A percentile compares a stretch with the other conserved stretches of the same genome.
Evolutionary conservation across 345 rosid genomes (phyloP).

Genomic region (Anastatica hierochuntica): DNA sequence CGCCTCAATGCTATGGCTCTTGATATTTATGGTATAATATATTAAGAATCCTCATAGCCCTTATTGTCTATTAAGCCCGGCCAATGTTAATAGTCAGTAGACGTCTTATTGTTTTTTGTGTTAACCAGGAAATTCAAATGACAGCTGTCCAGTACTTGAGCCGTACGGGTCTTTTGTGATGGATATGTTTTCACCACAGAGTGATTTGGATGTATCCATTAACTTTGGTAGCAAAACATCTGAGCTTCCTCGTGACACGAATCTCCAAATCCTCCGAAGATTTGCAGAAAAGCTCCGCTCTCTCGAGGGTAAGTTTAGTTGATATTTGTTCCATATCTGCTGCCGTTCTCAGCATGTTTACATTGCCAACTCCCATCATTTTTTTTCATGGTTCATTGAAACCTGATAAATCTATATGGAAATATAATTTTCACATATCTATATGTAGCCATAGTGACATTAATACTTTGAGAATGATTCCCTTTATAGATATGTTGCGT

Average conservation of each 20-base stretch:
- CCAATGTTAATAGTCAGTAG: too few species aligned
- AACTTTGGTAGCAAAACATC: conserved; percentile 23
- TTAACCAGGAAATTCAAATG: conserved; percentile 27
- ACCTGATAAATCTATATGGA: too few species aligned
- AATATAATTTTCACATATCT: neutral
- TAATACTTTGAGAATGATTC: too few species aligned
- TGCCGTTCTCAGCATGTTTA: too few species aligned
- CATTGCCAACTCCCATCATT: too few species aligned
- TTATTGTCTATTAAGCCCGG: too few species aligned
- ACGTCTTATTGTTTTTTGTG: neutral
- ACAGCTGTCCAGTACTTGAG: conserved; percentile 30
- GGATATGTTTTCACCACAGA: conserved; percentile 33
- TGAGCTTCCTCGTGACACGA: conserved; percentile 27
- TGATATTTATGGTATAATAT: conserved; percentile 45
- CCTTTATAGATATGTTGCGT: neutral
- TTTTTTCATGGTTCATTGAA: too few species aligned
- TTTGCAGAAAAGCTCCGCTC: conserved; percentile 27
- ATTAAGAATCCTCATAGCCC: too few species aligned
- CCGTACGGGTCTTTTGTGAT: conserved; percentile 44
- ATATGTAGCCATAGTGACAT: too few species aligned
- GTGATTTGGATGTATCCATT: conserved; percentile 46
- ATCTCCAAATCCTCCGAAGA: conserved; percentile 28
- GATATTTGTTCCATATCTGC: too few species aligned
- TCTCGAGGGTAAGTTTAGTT: conserved; percentile 28
- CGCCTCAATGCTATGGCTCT: conserved; percentile 32